A percentile compares a stretch with the other conserved stretches of the same genome.
Conservation (phyloP, 2,329 filamentous ascomycete species). For the Pseudomassariella vexata region DNA sequence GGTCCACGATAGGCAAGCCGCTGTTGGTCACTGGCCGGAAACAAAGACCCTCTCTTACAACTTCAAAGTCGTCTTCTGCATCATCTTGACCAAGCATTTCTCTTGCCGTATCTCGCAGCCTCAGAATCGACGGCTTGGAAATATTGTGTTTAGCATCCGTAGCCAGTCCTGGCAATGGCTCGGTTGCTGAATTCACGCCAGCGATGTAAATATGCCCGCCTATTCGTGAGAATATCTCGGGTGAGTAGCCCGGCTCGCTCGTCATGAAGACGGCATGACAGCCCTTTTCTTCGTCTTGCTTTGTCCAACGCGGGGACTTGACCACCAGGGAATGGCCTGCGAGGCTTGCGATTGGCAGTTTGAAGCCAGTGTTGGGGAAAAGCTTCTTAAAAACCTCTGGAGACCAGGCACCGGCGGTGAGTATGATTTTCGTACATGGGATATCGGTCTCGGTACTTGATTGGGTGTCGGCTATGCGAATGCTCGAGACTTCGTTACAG, state of each 20-base stretch:
- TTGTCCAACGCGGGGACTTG: slow-evolving; percentile 48
- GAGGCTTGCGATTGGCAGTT: slow-evolving; percentile 54
- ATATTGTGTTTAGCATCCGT: slow-evolving; percentile 36
- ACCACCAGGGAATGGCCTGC: slow-evolving; percentile 70
- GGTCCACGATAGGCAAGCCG: slow-evolving; percentile 58
- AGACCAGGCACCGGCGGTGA: slow-evolving; percentile 69
- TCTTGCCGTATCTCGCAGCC: slow-evolving; percentile 42
- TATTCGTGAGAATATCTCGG: slow-evolving; percentile 64
- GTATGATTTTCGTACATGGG: slow-evolving; percentile 58
- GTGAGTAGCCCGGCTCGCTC: slow-evolving; percentile 48
- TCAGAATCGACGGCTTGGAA: slow-evolving; percentile 38
- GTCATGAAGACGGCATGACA: slow-evolving; percentile 68
- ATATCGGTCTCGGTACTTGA: slow-evolving; percentile 43
- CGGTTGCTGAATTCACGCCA: slow-evolving; percentile 58
- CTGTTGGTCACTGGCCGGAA: slow-evolving; percentile 64
- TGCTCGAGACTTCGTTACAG: slow-evolving; percentile 41
- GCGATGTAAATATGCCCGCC: slow-evolving; percentile 68
- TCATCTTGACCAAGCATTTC: slow-evolving; percentile 37
- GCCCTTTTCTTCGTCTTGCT: slow-evolving; percentile 32
- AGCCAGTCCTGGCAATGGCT: slow-evolving; percentile 54
- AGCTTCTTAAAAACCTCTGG: slow-evolving; percentile 56
- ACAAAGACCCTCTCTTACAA: slow-evolving; percentile 62
- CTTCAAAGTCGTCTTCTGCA: slow-evolving; percentile 41
- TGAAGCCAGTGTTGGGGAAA: slow-evolving; percentile 49
- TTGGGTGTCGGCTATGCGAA: slow-evolving; percentile 41